Base-by-base conservation (phyloP, 495 filamentous ascomycete species). In the Pyrenopolyporus hunteri region DNA sequence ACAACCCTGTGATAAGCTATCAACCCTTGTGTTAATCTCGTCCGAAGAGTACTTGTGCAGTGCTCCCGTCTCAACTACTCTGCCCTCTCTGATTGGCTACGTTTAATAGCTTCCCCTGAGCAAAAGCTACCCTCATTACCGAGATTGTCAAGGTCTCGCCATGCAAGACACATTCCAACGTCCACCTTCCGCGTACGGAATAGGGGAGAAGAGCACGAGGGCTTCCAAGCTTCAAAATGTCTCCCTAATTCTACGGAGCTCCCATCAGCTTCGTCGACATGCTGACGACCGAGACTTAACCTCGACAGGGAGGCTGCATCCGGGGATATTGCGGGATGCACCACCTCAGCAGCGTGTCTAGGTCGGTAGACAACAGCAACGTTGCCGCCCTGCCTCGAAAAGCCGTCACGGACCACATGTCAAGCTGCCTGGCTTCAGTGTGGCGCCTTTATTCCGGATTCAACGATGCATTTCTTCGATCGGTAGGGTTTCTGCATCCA, bases 171-270 rank as follows among this genome's bases (percentile, higher is more conserved):
- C 56, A 54, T 56, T 50, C 55, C 59, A 59, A 67, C 61, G 59
- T 29, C 26, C 57, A 69, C 69, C 69, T 71, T 71, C 69, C 66
- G 2, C 29, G 49, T 64, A 63, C 26, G 69, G 69, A 63, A 48
- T 69, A 67, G 62, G 59, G 59, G 36, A 35, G 3, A 17, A 36
- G 53, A 48, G 31, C 66, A 64, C 66, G 57, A 67, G 63, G 57
- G 59, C 49, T 45, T 32, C 45, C 37, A 47, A 49, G 36, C 40
- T 53, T 42, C 47, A 54, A 42, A 46, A 29, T 19, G 42, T 28
- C 48, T 40, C 55, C 31, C 45, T 57, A 35, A 43, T 52, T 16
- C 29, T 36, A 50, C 28, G 39, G 61, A 64, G 56, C 52, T 50
- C 44, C 49, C 53, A 59, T 37, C 56, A 71, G 57, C 47, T 57